Evolutionary conservation across 768 basidiomycete species (phyloP).

Genomic region (Tulasnella sp.): DNA sequence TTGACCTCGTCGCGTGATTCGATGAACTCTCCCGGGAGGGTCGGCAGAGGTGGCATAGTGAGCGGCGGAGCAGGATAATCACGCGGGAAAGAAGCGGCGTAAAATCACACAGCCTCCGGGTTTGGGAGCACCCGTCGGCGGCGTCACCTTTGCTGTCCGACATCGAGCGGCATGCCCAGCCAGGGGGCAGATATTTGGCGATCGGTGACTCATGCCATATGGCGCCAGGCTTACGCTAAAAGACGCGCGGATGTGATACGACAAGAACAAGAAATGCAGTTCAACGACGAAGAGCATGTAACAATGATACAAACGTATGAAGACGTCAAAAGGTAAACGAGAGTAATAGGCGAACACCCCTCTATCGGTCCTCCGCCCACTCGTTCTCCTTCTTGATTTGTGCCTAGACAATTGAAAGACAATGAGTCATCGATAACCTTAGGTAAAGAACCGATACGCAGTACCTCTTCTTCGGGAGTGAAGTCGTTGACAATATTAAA

Average conservation of each 20-base stretch:
- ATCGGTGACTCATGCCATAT: neutral
- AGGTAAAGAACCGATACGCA: conserved; percentile 19
- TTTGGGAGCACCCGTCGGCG: neutral
- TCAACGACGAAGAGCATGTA: neutral
- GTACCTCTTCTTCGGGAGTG: conserved; percentile 96
- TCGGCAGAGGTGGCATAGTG: conserved; percentile 12
- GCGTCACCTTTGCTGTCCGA: too few relatives aligned
- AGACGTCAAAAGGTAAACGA: conserved; percentile 11
- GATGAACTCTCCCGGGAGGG: conserved; percentile 15
- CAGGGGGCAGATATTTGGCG: neutral
- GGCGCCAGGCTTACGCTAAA: neutral
- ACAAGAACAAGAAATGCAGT: neutral
- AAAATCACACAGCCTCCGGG: neutral
- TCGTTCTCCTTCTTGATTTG: conserved; percentile 99
- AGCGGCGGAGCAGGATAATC: neutral
- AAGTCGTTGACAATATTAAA: conserved; percentile 99
- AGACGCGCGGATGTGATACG: neutral
- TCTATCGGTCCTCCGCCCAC: conserved; percentile 29
- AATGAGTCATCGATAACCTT: conserved; percentile 19
- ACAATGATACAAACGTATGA: neutral
- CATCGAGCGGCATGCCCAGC: neutral
- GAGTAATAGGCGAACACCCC: neutral
- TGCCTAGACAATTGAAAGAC: conserved; percentile 42
- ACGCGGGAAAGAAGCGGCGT: neutral
- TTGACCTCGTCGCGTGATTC: conserved; percentile 1